A percentile compares a stretch with the other conserved stretches of the same genome.
These are phyloP conservation scores for Botrytis hyacinthi DNA, from an alignment of 2,329 filamentous ascomycete genomes.

Conservation along the genomic window DNA sequence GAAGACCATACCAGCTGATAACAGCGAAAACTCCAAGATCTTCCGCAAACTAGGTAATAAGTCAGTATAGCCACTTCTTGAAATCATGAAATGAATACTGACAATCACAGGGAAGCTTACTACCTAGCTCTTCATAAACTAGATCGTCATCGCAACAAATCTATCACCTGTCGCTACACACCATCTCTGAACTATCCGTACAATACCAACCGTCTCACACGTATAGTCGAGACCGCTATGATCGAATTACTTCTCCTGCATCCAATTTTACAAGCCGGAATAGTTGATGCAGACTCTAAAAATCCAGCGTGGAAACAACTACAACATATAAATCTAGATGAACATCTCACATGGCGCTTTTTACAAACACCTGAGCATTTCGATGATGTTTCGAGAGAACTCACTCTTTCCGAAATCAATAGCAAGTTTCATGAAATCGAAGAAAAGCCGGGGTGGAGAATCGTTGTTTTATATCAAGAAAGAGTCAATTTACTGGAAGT, in stretches of 20 bases:
- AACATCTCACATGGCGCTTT: background rate
- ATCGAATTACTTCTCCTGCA: background rate
- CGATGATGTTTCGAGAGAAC: background rate
- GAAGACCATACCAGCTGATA: background rate
- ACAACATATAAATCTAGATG: background rate
- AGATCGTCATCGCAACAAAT: background rate
- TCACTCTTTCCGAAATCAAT: background rate
- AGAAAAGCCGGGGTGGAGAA: background rate
- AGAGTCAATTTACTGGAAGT: background rate
- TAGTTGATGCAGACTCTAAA: background rate
- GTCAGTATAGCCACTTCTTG: background rate
- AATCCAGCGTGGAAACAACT: background rate
- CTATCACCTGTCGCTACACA: background rate
- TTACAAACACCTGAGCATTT: background rate
- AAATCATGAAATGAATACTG: background rate
- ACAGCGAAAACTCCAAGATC: background rate
- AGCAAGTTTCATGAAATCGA: background rate
- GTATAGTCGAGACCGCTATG: background rate
- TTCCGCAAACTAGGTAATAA: background rate
- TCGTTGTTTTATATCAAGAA: background rate
- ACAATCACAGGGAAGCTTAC: background rate
- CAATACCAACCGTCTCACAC: background rate
- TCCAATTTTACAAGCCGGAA: background rate
- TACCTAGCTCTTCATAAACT: constrained; percentile 1
- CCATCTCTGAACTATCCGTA: background rate